Percentiles rank a stretch among this genome's conserved stretches.
These are phyloP conservation scores for Colletotrichum destructivum DNA, from an alignment of 2,329 filamentous ascomycete species.

Conservation along the genomic window DNA sequence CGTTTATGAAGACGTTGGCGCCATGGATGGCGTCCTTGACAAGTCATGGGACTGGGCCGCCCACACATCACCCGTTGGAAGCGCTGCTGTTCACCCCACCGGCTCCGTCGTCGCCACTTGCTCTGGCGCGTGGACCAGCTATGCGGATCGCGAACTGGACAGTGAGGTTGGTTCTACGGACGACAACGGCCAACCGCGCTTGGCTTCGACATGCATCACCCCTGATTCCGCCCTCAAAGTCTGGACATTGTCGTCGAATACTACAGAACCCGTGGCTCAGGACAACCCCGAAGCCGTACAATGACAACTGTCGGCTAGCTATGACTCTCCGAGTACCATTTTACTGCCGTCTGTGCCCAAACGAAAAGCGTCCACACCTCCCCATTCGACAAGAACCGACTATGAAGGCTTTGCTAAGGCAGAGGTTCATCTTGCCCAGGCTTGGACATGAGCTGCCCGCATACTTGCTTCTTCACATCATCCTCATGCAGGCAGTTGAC, in stretches of 20 bases:
- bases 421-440: too few relatives aligned
- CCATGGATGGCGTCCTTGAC: conserved; percentile 58
- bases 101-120: conserved; percentile 72
- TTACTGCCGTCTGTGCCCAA: too few relatives aligned
- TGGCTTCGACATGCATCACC: conserved; percentile 40
- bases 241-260: conserved; percentile 30
- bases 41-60: conserved; percentile 67
- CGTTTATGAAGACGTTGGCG: conserved; percentile 72
- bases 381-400: too few relatives aligned
- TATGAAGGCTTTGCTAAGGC: too few relatives aligned
- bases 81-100: conserved; percentile 65
- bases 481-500: background rate
- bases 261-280: background rate
- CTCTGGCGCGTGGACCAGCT: conserved; percentile 67
- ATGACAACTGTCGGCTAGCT: too few relatives aligned
- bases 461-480: background rate
- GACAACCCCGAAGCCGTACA: background rate
- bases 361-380: too few relatives aligned
- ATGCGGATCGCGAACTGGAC: conserved; percentile 40
- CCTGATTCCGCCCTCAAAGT: conserved; percentile 40
- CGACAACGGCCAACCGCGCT: conserved; percentile 30
- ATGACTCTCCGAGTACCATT: too few relatives aligned
- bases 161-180: conserved; percentile 28
- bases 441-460: background rate
- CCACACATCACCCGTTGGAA: conserved; percentile 64